Base-by-base conservation (phyloP, 371 early-diverging fungal genomes). In the Phascolomyces articulosus region DNA sequence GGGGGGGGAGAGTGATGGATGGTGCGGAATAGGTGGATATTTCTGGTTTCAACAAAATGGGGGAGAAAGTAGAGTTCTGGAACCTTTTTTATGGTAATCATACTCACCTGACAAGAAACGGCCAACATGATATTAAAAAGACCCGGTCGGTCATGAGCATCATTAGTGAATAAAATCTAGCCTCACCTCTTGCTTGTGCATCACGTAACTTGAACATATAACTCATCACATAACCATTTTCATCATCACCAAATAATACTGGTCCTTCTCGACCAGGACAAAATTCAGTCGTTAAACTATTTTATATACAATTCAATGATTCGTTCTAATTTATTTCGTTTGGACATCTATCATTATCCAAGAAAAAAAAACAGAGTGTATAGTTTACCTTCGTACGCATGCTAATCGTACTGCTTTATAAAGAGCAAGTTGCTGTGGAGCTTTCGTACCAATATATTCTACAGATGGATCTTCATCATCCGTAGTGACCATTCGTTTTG, bases 181-280 rank as follows among this genome's bases (percentile, higher is more conserved):
- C 82, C 59, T 84, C 86, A 23, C 91, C 91, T 60, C 91, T 77
- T 20, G 91, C 90, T 66, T 88, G 89, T 60, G 80, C 80, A 74
- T 91, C 91, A 20, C 80, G 75, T 53, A 91, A 69, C 59, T 86
- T 89, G 73, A 91, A 91, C 83, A 90, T 86, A 65, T 91, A 91
- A 51, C 85, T 85, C 74, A 91, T 82, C 38, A 87, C 87, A 76
- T 89, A 88, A 29, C 90, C 91, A 62, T 88, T 87, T 58, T 82
- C 79, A 60, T 89, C 89, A 66, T 91, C 90, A 24, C 91, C 91
- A 85, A 90, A 90, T 60, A 91, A 70, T 7, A 90, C 86, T 6
- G 91, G 85, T 2, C 91, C 91, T 67, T 91, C 91, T 55, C 86
- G 72, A 11, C 90, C 89, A 56, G 87, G 88, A 63, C 87, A 88